Base-by-base conservation (phyloP, 371 early-diverging fungal genomes). In the Zancudomyces culisetae region DNA sequence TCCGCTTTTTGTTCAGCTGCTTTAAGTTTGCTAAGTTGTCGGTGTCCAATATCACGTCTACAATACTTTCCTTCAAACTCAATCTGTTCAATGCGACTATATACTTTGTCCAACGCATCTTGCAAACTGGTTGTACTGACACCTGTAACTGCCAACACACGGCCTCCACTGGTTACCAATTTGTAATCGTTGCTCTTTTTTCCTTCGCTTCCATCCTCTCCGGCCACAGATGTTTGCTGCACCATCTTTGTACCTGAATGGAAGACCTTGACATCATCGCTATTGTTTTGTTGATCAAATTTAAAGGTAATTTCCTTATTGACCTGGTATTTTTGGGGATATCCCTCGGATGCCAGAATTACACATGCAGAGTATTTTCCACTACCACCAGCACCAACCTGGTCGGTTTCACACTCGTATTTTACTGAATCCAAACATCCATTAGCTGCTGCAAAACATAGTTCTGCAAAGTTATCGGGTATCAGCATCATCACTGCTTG, bases 191-290 rank as follows among this genome's bases (percentile, higher is more conserved):
- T 62, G 28, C 70, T 27, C 28, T 66, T 64, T 3, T n/a, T n/a
- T n/a, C n/a, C n/a, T n/a, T n/a, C n/a, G n/a, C n/a, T n/a, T n/a
- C n/a, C n/a, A n/a, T n/a, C n/a, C n/a, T n/a, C n/a, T n/a, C n/a
- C n/a, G n/a, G n/a, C n/a, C n/a, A n/a, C n/a, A n/a, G n/a, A n/a
- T n/a, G n/a, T n/a, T n/a, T n/a, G n/a, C n/a, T n/a, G n/a, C n/a
- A n/a, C n/a, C n/a, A n/a, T n/a, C n/a, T n/a, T n/a, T n/a, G 94
- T 91, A 45, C 97, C 96, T 40, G 95, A 92, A 67, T 97, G 96
- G 77, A 91, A 94, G 24, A 94, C 76, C 24, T 70, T 71, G 24
- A 78, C 71, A 59, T 76, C 81, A n/a, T 61, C 61, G 35, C 15
- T 35, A 10, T 45, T 49, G 20, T 43, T 27, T 1, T 43, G 45